Base-by-base conservation (phyloP, 352 stramenopile species). In the Globisporangium orthogonon region DNA sequence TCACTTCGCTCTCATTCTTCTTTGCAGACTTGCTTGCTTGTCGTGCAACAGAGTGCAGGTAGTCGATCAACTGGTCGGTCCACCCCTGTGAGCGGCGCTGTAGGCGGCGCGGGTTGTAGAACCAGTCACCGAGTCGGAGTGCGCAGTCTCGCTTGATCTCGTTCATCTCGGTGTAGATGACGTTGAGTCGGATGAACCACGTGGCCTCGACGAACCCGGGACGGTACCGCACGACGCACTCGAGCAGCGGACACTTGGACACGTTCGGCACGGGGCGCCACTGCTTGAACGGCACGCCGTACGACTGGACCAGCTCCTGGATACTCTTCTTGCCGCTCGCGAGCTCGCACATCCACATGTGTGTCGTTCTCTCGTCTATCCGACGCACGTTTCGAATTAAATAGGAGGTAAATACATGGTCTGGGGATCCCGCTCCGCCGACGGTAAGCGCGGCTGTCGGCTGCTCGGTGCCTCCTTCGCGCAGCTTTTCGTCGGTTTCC, bases 121-220 rank as follows among this genome's bases (percentile, higher is more conserved):
- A 92, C 82, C 78, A 91, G 53, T 95, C 85, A 3, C 80, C 81
- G 35, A 67, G 71, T 23, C 85, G 74, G 39, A 83, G 59, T 9
- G 66, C 59, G 4, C 69, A 77, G 49, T 91, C 83, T 0, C 81
- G 77, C 64, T 90, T 83, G 45, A 93, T 86, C 49, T 91, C 83
- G 47, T 91, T 76, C 73, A 92, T 83, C 58, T 95, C 85, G 29
- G 85, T 87, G 63, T 93, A 95, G 40, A 95, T 74, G 17, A 95
- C 85, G 62, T 95, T 95, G 33, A 91, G 62, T 3, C 77, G 78
- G 33, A 91, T 76, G 60, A 89, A 92, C 85, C 85, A 95, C 31
- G 85, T 92, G 14, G 85, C 83, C 35, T 91, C 76, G 9, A 71
- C 70, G 44, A 77, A 87, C 3, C 77, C 81, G 1, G 80, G 76